Conservation (phyloP, 2,329 filamentous ascomycete species). For the Leptographium lundbergii region DNA sequence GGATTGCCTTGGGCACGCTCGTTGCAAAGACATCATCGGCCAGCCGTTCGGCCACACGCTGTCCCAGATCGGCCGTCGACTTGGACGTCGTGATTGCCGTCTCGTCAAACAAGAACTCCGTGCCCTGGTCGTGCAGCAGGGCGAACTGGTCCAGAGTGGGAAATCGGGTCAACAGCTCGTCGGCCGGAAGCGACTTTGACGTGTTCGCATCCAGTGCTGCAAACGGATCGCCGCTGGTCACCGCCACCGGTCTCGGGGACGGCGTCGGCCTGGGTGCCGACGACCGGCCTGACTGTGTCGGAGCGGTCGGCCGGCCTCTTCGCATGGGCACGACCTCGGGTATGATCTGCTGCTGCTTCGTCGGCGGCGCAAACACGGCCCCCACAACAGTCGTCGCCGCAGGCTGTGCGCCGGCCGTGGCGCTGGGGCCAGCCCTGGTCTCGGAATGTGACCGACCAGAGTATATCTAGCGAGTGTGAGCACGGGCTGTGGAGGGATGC, state of each 20-base stretch:
- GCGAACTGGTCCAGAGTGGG: conserved; percentile 90
- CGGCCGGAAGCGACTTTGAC: conserved; percentile 36
- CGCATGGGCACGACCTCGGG: conserved; percentile 93
- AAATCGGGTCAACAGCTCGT: conserved; percentile 77
- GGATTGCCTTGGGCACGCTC: conserved; percentile 18
- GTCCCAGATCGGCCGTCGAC: conserved; percentile 29
- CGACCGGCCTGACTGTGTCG: conserved; percentile 19
- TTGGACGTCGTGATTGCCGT: conserved; percentile 12
- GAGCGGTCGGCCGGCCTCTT: conserved; percentile 56
- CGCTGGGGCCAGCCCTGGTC: conserved; percentile 34
- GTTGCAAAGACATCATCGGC: conserved; percentile 73
- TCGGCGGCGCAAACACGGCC: conserved; percentile 66
- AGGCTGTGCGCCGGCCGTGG: conserved; percentile 35
- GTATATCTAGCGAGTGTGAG: conserved; percentile 48
- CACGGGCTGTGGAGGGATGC: background rate
- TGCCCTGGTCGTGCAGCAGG: conserved; percentile 69
- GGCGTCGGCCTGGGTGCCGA: conserved; percentile 33
- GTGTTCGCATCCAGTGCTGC: conserved; percentile 63
- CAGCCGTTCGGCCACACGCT: conserved; percentile 60
- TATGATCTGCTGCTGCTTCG: conserved; percentile 57
- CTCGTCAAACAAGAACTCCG: conserved; percentile 72
- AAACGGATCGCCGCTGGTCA: conserved; percentile 70
- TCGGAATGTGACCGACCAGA: conserved; percentile 51
- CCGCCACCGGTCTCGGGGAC: conserved; percentile 57
- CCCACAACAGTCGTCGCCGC: conserved; percentile 54